Evolutionary conservation across 139 green algal species (phyloP), one percentile per base, ranked within the genome.

Genomic region (Axilococcus clingmanii): DNA sequence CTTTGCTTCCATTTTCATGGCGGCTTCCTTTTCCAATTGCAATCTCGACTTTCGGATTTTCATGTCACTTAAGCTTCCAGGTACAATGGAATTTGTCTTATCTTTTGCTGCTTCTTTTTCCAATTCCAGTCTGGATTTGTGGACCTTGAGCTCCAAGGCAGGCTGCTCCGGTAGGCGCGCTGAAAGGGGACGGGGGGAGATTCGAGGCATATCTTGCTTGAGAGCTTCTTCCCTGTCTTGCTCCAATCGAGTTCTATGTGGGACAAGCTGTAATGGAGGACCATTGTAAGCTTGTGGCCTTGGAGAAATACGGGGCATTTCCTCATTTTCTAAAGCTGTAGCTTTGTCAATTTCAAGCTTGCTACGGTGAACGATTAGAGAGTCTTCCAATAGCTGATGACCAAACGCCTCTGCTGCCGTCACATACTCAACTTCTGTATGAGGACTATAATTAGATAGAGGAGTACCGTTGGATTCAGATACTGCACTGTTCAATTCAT

Each of bases 381-480:
- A n/a, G 7, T 54, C 46, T 27, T 23, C 40, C 32, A 65, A 45
- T 33, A 44, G 40, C 12, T 4, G 22, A 1, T 30, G 3, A 42
- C 33, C 46, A 59, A 65, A 65, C 27, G 33, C 34, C 3, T 28
- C 57, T 0, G 57, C 37, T 2, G 57, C 37, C 5, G 57, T 52
- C 14, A 65, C 29, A 19, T 59, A 65, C 17, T 20, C 35, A 2
- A 30, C 35, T 7, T 28, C 54, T 24, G 4, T 25, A 11, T 49
- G 11, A n/a, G n/a, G n/a, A n/a, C n/a, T n/a, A n/a, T n/a, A n/a
- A n/a, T n/a, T n/a, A n/a, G n/a, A n/a, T n/a, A n/a, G n/a, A n/a
- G n/a, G n/a, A n/a, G n/a, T n/a, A n/a, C n/a, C n/a, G n/a, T n/a
- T n/a, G n/a, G n/a, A n/a, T n/a, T n/a, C n/a, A n/a, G n/a, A n/a